Conservation (phyloP, 2,329 filamentous ascomycete species). For the Ceratocystis diversiconidia region DNA sequence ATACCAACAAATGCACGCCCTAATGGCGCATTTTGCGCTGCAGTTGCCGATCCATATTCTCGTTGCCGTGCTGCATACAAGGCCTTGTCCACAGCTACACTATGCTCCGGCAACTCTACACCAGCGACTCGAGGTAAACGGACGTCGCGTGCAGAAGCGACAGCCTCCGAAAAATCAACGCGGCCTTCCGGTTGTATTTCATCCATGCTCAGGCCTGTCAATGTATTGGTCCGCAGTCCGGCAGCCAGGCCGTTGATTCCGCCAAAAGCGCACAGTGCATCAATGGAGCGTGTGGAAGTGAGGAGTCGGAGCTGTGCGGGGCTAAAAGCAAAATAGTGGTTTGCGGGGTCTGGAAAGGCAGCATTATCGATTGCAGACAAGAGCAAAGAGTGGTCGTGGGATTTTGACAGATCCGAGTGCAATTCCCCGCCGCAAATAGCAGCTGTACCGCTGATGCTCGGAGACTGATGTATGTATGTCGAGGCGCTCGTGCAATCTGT, state of each 20-base stretch:
- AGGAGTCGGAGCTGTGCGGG: slow-evolving; percentile 40
- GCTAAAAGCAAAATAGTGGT: slow-evolving; percentile 39
- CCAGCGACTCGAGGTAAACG: slow-evolving; percentile 22
- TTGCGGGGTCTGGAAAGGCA: slow-evolving; percentile 10
- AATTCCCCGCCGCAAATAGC: background rate
- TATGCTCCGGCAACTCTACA: background rate
- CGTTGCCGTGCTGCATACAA: slow-evolving; percentile 1
- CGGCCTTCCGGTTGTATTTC: slow-evolving; percentile 33
- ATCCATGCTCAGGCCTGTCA: slow-evolving; percentile 36
- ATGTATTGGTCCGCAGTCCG: slow-evolving; percentile 36
- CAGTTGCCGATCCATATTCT: background rate
- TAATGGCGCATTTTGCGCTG: background rate
- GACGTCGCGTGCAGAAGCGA: slow-evolving; percentile 26
- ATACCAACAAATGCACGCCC: slow-evolving; percentile 11
- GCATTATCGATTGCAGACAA: slow-evolving; percentile 9
- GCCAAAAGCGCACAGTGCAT: slow-evolving; percentile 38
- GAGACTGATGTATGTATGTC: background rate
- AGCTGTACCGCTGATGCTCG: background rate
- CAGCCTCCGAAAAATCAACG: slow-evolving; percentile 37
- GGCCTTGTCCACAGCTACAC: background rate
- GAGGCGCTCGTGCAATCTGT: slow-evolving; percentile 6
- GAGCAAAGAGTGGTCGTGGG: slow-evolving; percentile 1
- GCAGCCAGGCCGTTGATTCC: slow-evolving; percentile 37
- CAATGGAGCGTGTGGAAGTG: slow-evolving; percentile 34
- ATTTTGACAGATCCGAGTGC: background rate